Evolutionary conservation across 345 rosid genomes (phyloP).

Genomic region (Aquilaria sinensis): DNA sequence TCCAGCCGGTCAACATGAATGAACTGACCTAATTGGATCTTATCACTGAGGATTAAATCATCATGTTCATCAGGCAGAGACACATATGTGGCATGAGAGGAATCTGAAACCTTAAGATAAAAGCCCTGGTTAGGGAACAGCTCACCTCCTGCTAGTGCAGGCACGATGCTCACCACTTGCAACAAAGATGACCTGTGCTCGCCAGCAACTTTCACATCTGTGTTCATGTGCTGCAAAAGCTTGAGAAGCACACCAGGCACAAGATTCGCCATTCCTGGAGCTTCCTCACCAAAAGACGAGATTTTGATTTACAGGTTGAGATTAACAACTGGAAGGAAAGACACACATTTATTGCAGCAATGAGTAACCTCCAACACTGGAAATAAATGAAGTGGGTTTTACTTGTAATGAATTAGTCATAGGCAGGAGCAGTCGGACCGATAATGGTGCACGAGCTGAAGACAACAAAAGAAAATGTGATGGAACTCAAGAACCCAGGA

Average conservation of each 20-base stretch:
- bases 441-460: constrained; percentile 29
- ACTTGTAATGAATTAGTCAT: constrained; percentile 3
- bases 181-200: constrained; percentile 90
- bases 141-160: constrained; percentile 96
- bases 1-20: constrained; percentile 91
- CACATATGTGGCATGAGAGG: constrained; percentile 93
- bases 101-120: constrained; percentile 95
- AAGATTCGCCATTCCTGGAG: constrained; percentile 73
- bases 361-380: constrained; percentile 3
- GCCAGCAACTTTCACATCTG: constrained; percentile 93
- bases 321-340: background rate
- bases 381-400: constrained; percentile 7
- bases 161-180: constrained; percentile 93
- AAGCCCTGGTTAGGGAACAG: constrained; percentile 87
- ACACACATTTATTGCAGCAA: constrained; percentile 4
- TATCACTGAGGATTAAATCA: constrained; percentile 91
- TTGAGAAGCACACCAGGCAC: constrained; percentile 94
- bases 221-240: constrained; percentile 94
- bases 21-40: constrained; percentile 93
- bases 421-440: constrained; percentile 1
- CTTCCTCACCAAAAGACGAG: constrained; percentile 14
- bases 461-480: constrained; percentile 10
- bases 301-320: constrained; percentile 16
- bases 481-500: constrained; percentile 20
- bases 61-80: constrained; percentile 94